These are phyloP conservation scores for Pholiota molesta DNA, from an alignment of 768 basidiomycete genomes.

Conservation along the genomic window DNA sequence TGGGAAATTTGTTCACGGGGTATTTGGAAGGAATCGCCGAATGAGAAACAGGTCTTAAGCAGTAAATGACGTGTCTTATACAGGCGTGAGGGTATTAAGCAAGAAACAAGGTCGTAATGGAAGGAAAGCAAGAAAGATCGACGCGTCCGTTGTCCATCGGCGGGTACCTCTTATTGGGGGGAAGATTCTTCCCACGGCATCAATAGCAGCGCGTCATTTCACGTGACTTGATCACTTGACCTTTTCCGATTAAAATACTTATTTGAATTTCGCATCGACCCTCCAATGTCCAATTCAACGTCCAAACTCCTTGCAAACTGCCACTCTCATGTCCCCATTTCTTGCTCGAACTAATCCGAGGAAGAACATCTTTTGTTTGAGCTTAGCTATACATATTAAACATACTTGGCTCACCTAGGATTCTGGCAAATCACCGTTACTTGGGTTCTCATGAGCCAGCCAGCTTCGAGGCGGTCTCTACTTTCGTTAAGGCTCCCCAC, in stretches of 20 bases:
- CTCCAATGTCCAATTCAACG: no score
- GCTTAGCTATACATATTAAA: no score
- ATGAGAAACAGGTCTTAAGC: neutral
- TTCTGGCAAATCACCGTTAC: no score
- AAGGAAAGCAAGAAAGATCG: constrained; percentile 13
- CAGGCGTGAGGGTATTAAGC: constrained; percentile 14
- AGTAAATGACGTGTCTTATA: neutral
- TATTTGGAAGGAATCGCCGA: constrained; percentile 6
- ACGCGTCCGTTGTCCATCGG: neutral
- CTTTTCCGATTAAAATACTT: no score
- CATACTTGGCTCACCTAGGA: no score
- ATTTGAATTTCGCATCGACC: no score
- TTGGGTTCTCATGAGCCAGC: neutral
- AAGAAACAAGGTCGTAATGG: constrained; percentile 17
- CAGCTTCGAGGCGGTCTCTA: constrained; percentile 35
- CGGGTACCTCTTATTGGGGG: neutral
- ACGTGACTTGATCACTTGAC: no score
- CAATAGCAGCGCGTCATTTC: neutral
- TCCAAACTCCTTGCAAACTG: no score
- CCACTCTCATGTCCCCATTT: no score
- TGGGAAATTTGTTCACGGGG: neutral
- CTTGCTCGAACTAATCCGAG: no score
- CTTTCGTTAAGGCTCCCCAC: constrained; percentile 50
- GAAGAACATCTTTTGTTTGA: no score
- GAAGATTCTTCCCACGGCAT: constrained; percentile 2